These are phyloP conservation scores for Chloris gayana DNA, from an alignment of 176 grass and related monocot genomes.

Conservation along the genomic window DNA sequence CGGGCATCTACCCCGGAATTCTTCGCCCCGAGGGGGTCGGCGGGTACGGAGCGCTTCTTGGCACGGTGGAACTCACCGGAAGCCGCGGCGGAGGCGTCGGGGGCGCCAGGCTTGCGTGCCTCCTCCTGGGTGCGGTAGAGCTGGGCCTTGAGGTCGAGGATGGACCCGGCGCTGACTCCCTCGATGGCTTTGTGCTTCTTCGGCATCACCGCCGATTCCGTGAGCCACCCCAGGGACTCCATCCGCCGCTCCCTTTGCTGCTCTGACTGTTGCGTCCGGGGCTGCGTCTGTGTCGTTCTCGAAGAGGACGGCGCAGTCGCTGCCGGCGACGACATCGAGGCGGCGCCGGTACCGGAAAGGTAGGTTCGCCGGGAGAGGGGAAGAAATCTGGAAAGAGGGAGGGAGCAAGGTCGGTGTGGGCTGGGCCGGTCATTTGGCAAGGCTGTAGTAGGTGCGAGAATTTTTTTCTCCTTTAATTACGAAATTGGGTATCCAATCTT, in stretches of 20 bases:
- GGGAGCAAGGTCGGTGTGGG: not conserved
- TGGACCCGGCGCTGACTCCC: slow-evolving; percentile 87
- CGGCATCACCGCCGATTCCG: slow-evolving; percentile 92
- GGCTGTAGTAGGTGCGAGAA: not conserved
- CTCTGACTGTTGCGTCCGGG: slow-evolving; percentile 4
- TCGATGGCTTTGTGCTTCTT: slow-evolving; percentile 99
- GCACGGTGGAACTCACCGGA: slow-evolving; percentile 70
- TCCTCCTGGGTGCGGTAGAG: slow-evolving; percentile 90
- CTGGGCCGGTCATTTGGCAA: not conserved
- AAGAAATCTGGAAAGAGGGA: not conserved
- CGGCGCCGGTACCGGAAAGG: not conserved
- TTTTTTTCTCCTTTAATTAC: too few relatives aligned
- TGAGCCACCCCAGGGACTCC: slow-evolving; percentile 97
- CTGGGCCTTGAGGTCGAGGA: slow-evolving; percentile 95
- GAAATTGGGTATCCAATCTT: too few relatives aligned
- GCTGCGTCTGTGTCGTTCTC: not conserved
- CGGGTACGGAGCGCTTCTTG: slow-evolving; percentile 49
- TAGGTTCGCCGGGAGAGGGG: not conserved
- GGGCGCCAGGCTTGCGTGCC: slow-evolving; percentile 58
- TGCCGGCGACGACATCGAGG: slow-evolving; percentile 47
- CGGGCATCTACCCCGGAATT: slow-evolving; percentile 79
- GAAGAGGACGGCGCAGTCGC: slow-evolving; percentile 16
- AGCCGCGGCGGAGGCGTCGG: slow-evolving; percentile 34
- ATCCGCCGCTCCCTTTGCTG: slow-evolving; percentile 54
- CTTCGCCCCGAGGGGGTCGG: slow-evolving; percentile 67